phyloP scores from a whole-genome alignment of 352 stramenopile species.

The Phytophthora hibernalis region DNA sequence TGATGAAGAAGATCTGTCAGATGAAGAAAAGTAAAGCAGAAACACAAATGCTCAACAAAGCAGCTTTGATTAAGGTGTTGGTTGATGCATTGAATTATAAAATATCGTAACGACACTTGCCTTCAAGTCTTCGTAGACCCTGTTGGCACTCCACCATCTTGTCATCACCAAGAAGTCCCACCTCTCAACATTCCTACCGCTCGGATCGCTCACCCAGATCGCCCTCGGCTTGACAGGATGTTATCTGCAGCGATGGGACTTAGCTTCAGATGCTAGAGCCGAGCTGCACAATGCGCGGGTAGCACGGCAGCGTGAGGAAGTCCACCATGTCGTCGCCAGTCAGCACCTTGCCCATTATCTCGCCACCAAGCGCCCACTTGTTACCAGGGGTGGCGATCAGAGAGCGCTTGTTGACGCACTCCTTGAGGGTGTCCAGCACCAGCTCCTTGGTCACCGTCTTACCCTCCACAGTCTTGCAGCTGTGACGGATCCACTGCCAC shows the following conservation, averaged over 20 bases:
- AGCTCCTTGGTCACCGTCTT: constrained; percentile 72
- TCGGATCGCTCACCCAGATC: constrained; percentile 35
- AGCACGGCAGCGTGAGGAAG: constrained; percentile 86
- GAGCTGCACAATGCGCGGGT: constrained; percentile 82
- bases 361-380: constrained; percentile 72
- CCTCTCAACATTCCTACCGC: constrained; percentile 35
- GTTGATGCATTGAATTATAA: constrained; percentile 33
- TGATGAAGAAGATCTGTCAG: background rate
- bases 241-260: constrained; percentile 40
- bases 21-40: constrained; percentile 2
- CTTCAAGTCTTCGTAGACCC: background rate
- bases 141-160: constrained; percentile 10
- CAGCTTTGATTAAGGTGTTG: constrained; percentile 7
- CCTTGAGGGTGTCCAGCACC: constrained; percentile 67
- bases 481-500: constrained; percentile 92
- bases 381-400: constrained; percentile 49
- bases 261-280: constrained; percentile 73
- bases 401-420: constrained; percentile 69
- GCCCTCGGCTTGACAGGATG: constrained; percentile 35
- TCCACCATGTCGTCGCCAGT: constrained; percentile 82
- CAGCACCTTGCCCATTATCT: constrained; percentile 76
- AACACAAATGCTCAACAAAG: background rate
- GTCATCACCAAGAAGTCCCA: constrained; percentile 40
- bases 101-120: constrained; percentile 35
- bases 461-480: constrained; percentile 70